These are phyloP conservation scores for Colletotrichum melonis DNA, from an alignment of 2,329 filamentous ascomycete species.

Conservation along the genomic window DNA sequence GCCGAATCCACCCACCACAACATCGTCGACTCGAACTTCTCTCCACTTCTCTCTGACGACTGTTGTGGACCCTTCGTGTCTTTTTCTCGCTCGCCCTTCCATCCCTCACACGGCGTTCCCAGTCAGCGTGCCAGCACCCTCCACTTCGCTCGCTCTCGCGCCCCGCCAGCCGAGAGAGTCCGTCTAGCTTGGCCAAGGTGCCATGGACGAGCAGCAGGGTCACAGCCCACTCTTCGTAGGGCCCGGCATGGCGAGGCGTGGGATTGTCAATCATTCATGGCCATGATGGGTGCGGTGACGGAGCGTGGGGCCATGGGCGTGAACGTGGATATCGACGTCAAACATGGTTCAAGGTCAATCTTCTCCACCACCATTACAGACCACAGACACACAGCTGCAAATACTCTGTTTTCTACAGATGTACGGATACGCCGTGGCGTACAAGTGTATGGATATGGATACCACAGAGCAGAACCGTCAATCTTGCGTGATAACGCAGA, in stretches of 20 bases:
- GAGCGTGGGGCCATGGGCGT: background rate
- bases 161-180: constrained; percentile 13
- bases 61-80: constrained; percentile 30
- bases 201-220: background rate
- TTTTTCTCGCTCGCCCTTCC: constrained; percentile 2
- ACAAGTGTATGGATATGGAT: background rate
- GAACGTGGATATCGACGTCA: background rate
- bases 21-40: constrained; percentile 15
- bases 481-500: constrained; percentile 19
- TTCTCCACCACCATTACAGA: background rate
- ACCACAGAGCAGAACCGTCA: background rate
- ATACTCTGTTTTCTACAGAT: background rate
- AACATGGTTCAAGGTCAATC: constrained; percentile 4
- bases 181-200: constrained; percentile 10
- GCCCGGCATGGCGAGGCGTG: background rate
- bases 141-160: background rate
- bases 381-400: background rate
- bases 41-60: constrained; percentile 35
- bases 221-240: background rate
- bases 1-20: constrained; percentile 13
- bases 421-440: background rate
- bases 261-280: constrained; percentile 5
- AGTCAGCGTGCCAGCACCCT: background rate
- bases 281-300: background rate
- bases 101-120: too few relatives aligned